Base-by-base conservation (phyloP, 805 yeast genomes). In the Lipomyces chichibuensis region DNA sequence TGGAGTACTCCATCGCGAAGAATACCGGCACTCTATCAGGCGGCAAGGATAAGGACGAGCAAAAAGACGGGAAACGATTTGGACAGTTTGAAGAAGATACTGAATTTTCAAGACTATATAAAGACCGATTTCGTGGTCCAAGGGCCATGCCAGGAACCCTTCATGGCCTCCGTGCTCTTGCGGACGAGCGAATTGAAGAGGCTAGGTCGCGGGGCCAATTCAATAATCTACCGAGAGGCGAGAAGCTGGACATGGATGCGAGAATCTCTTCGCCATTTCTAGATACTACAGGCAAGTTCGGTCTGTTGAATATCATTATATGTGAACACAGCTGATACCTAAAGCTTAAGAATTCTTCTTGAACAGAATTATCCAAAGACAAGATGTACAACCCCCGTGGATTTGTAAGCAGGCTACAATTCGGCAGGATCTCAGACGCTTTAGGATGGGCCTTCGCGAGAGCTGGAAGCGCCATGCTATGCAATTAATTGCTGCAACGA, bases 311-410 rank as follows among this genome's bases (percentile, higher is more conserved):
- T n/a, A n/a, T 32, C 39, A 20, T 14, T 27, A 2, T 13, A 51
- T 20, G 39, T 20, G 39, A 39, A 46, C 23, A 23, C 11, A 7
- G 13, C 55, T 52, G 11, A 52, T 52, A 20, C 6, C 17, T 37
- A 13, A 4, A 23, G 8, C 17, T 13, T 29, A 27, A 63, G 96
- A 88, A 72, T 91, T 87, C 75, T 91, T 91, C 75, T 77, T 92
- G 79, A 92, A 92, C 77, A 87, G 90, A 69, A 88, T 92, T 57
- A 78, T 92, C 65, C 85, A 83, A 69, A 84, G 85, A 55, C 97
- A 92, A 76, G 92, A 91, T 59, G 87, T 91, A 0, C 80, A 87
- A 11, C 97, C 97, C 0, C 96, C 96, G 0, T 92, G 97, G 97
- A 88, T 92, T 49, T 96, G 91, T 72, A 87, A 85, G 64, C 95